Evolutionary conservation across 73 alveolate genomes (phyloP), one percentile per base, ranked within the genome.

Genomic region (Effrenium voratum): DNA sequence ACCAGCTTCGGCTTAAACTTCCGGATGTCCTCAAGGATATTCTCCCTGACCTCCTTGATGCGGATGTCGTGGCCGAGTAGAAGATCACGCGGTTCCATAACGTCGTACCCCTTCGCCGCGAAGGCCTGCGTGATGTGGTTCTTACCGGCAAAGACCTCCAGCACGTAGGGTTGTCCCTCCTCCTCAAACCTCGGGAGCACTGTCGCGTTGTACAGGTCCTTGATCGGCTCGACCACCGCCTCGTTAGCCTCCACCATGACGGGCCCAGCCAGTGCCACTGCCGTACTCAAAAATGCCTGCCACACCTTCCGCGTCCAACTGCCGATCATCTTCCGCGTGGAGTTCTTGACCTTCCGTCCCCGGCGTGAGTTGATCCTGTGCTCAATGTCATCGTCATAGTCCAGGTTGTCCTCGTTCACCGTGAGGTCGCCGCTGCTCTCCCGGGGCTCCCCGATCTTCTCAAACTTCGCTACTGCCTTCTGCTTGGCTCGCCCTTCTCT

Each of bases 61-160:
- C 44, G 16, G 28, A 79, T 63, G 32, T 79, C 90, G 34, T 45
- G 90, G 0, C 90, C 90, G 28, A 28, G 45, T 5, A 79, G 44
- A 2, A 79, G 22, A 46, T 79, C 90, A 0, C 90, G 66, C 1
- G 90, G 90, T 26, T 79, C 70, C 22, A 79, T 28, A 10, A 79
- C 90, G 26, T 24, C 32, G 70, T 28, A 45, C 6, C 90, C 90
- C 1, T 2, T 13, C 3, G 41, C n/a, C 2, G 70, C 90, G 12
- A 79, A 79, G 28, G 40, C 70, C 44, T 24, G 30, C 2, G 90
- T 45, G 32, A 79, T 43, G 1, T 79, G 45, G 28, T 63, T 68
- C 3, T 44, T 28, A 2, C 90, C 90, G 26, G 70, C 63, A 79
- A 79, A 79, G 30, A 79, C 47, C 46, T 79, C 90, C 63, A 79